Conservation (phyloP, 2,329 filamentous ascomycete species). For the Davidsoniella australis region DNA sequence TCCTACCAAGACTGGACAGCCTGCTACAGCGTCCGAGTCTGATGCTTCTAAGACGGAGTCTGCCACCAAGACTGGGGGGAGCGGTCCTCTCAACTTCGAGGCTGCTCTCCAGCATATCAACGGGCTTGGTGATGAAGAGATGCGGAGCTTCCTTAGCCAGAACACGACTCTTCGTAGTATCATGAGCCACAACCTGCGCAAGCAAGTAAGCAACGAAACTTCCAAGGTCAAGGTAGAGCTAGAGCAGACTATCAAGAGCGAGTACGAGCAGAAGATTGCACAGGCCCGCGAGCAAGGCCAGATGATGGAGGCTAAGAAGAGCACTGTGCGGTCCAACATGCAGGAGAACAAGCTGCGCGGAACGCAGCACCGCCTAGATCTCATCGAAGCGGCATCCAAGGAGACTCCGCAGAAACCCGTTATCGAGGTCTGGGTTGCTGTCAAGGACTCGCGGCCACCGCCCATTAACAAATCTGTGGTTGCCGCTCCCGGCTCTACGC, state of each 20-base stretch:
- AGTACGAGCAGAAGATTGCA: slow-evolving; percentile 35
- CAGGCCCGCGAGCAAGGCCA: slow-evolving; percentile 46
- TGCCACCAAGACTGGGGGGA: slow-evolving; percentile 25
- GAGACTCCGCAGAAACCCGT: slow-evolving; percentile 76
- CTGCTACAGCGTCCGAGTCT: slow-evolving; percentile 22
- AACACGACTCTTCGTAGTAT: slow-evolving; percentile 42
- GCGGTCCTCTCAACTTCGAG: slow-evolving; percentile 18
- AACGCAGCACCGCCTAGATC: slow-evolving; percentile 53
- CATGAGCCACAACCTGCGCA: slow-evolving; percentile 45
- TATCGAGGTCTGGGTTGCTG: slow-evolving; percentile 56
- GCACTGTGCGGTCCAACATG: slow-evolving; percentile 60
- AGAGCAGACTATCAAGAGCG: slow-evolving; percentile 28
- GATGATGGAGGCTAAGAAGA: slow-evolving; percentile 59
- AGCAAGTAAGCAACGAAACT: slow-evolving; percentile 50
- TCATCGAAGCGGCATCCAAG: slow-evolving; percentile 66
- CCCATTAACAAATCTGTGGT: slow-evolving; percentile 9
- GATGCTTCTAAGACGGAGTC: slow-evolving; percentile 17
- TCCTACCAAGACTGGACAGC: slow-evolving; percentile 14
- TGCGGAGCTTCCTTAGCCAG: slow-evolving; percentile 37
- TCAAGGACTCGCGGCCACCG: slow-evolving; percentile 12
- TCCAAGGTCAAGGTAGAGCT: slow-evolving; percentile 39
- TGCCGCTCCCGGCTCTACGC: background rate
- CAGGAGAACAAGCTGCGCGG: slow-evolving; percentile 49
- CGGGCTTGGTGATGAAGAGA: slow-evolving; percentile 30
- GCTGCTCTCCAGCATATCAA: slow-evolving; percentile 9